These are phyloP conservation scores for Dillenia turbinata DNA, from an alignment of 164 flowering plant genomes.

Conservation along the genomic window DNA sequence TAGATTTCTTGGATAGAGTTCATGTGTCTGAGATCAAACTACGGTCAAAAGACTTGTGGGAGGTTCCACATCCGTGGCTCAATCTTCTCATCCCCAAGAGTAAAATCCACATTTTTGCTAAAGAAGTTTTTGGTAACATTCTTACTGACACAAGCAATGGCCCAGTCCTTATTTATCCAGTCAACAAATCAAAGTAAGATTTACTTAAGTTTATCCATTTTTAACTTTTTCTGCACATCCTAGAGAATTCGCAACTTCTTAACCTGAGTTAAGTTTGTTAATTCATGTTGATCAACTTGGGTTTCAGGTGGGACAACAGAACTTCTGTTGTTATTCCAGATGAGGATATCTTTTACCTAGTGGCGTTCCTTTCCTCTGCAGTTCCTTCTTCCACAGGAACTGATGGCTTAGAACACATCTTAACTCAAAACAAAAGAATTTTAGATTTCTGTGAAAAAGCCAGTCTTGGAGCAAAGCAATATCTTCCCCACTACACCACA, in stretches of 20 bases:
- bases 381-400: conserved; percentile 45
- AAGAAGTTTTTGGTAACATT: conserved; percentile 43
- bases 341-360: conserved; percentile 55
- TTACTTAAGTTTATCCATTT: background rate
- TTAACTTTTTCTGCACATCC: background rate
- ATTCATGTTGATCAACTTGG: conserved; percentile 1
- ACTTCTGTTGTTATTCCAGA: conserved; percentile 57
- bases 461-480: conserved; percentile 65
- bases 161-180: conserved; percentile 61
- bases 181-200: conserved; percentile 47
- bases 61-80: conserved; percentile 52
- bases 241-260: too few species aligned
- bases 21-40: conserved; percentile 48
- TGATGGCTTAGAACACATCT: conserved; percentile 37
- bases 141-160: conserved; percentile 44
- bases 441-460: conserved; percentile 41
- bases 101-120: conserved; percentile 40
- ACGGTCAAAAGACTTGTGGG: conserved; percentile 51
- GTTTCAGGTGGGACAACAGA: conserved; percentile 63
- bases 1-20: conserved; percentile 53
- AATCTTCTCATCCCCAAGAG: conserved; percentile 23
- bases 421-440: conserved; percentile 41
- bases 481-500: conserved; percentile 60
- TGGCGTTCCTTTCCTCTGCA: conserved; percentile 58
- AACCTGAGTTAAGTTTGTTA: background rate